Evolutionary conservation across 192 early-diverging fungal genomes (phyloP).

Genomic region (Phlyctochytrium arcticum): DNA sequence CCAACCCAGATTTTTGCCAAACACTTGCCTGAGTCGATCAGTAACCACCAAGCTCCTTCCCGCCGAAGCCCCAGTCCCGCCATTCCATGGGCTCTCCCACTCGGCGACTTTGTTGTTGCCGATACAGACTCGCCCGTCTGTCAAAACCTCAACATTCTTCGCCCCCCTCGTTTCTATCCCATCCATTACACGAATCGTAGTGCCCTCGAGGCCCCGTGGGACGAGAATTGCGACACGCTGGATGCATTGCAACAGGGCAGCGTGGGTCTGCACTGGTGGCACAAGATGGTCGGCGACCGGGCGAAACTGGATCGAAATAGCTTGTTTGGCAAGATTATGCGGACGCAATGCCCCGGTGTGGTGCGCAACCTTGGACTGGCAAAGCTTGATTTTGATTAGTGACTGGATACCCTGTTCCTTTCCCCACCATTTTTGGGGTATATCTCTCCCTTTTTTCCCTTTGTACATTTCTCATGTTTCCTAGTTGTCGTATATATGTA

Average conservation of each 20-base stretch:
- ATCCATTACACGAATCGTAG: constrained; percentile 11
- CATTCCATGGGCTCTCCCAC: too few species aligned
- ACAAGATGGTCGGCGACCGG: constrained; percentile 13
- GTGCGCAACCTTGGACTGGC: constrained; percentile 15
- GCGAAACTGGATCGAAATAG: background rate
- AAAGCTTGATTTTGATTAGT: constrained; percentile 1
- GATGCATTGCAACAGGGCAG: constrained; percentile 4
- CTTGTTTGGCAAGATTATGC: constrained; percentile 20
- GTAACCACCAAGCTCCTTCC: too few species aligned
- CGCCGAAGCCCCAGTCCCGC: too few species aligned
- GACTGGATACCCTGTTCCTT: too few species aligned
- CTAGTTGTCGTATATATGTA: too few species aligned
- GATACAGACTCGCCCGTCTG: constrained; percentile 1
- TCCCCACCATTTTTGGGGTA: too few species aligned
- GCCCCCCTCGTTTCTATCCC: constrained; percentile 16
- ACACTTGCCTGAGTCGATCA: too few species aligned
- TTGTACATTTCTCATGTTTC: too few species aligned
- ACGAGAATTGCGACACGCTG: background rate
- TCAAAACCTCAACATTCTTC: constrained; percentile 9
- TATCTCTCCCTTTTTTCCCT: too few species aligned
- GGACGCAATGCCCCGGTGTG: constrained; percentile 20
- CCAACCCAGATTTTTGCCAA: too few species aligned
- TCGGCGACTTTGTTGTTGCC: too few species aligned
- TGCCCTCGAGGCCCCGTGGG: background rate
- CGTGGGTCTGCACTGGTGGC: constrained; percentile 33